These are phyloP conservation scores for Aureobasidium sp. DNA, from an alignment of 2,329 filamentous ascomycete genomes.

Conservation along the genomic window DNA sequence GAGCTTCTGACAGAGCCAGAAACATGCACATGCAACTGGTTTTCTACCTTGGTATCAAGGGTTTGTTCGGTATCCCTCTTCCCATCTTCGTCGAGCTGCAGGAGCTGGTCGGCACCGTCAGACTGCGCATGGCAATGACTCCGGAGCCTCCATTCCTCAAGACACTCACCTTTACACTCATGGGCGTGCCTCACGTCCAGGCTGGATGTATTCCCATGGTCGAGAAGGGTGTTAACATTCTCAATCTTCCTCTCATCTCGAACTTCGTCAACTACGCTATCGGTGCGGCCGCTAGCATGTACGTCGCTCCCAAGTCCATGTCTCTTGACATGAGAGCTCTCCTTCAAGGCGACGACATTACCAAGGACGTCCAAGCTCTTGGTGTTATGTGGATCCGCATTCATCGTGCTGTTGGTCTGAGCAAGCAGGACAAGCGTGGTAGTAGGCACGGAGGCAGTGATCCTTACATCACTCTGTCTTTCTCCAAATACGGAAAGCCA, in stretches of 20 bases:
- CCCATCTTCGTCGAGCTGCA: constrained; percentile 87
- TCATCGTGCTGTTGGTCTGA: constrained; percentile 75
- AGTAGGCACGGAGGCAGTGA: constrained; percentile 83
- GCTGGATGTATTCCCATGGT: constrained; percentile 89
- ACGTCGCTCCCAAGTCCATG: constrained; percentile 85
- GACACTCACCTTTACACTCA: constrained; percentile 83
- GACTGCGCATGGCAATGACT: constrained; percentile 73
- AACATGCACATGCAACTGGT: constrained; percentile 98
- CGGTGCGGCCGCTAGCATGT: constrained; percentile 75
- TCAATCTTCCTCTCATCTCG: constrained; percentile 66
- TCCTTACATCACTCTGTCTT: constrained; percentile 88
- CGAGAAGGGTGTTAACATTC: constrained; percentile 73
- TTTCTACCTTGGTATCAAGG: constrained; percentile 86
- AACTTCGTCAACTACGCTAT: constrained; percentile 95
- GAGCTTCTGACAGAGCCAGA: constrained; percentile 70
- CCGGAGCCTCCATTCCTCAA: constrained; percentile 90
- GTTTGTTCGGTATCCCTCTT: constrained; percentile 78
- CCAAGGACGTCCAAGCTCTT: constrained; percentile 78
- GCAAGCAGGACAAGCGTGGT: constrained; percentile 81
- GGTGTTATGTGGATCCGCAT: constrained; percentile 92
- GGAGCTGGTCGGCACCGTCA: constrained; percentile 79
- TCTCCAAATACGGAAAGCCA: constrained; percentile 94
- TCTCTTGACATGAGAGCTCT: constrained; percentile 85
- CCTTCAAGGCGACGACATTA: constrained; percentile 81
- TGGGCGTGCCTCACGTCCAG: constrained; percentile 83